Percentiles rank a stretch among this genome's conserved stretches.
Conservation (phyloP, 306 rosid species). For the Calophaca sinica region DNA sequence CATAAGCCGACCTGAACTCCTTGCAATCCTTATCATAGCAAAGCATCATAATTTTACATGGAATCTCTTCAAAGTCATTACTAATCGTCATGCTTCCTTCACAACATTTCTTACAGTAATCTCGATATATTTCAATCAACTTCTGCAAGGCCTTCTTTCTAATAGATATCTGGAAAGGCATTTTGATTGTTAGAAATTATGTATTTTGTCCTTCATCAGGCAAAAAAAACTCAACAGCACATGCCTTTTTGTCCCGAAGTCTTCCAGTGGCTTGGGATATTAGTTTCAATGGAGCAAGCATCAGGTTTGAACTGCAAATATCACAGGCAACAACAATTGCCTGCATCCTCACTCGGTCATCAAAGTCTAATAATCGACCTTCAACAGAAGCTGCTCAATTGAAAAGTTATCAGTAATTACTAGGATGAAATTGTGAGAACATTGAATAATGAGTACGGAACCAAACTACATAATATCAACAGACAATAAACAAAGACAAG, state of each 20-base stretch:
- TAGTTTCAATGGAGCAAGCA: constrained; percentile 63
- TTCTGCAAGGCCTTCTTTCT: constrained; percentile 80
- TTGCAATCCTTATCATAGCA: constrained; percentile 90
- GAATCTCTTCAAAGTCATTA: constrained; percentile 78
- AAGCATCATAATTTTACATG: constrained; percentile 87
- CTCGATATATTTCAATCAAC: constrained; percentile 73
- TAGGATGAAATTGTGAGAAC: constrained; percentile 31
- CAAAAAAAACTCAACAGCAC: constrained; percentile 35
- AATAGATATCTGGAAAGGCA: constrained; percentile 69
- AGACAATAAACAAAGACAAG: constrained; percentile 18
- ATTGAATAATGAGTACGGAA: constrained; percentile 44
- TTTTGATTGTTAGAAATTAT: constrained; percentile 29
- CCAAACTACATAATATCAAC: constrained; percentile 17
- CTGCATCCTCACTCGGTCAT: constrained; percentile 87
- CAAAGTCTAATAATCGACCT: constrained; percentile 75
- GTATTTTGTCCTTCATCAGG: constrained; percentile 35
- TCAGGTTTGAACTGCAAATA: constrained; percentile 71
- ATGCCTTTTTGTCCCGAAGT: constrained; percentile 90
- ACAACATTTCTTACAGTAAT: constrained; percentile 79
- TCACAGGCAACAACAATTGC: constrained; percentile 89
- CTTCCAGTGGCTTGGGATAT: constrained; percentile 74
- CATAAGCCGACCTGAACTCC: constrained; percentile 79
- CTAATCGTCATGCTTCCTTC: constrained; percentile 64
- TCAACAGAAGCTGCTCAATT: constrained; percentile 75
- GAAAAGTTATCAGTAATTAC: constrained; percentile 44